phyloP scores from a whole-genome alignment of 352 stramenopile genomes.

The Globisporangium spinosum region DNA sequence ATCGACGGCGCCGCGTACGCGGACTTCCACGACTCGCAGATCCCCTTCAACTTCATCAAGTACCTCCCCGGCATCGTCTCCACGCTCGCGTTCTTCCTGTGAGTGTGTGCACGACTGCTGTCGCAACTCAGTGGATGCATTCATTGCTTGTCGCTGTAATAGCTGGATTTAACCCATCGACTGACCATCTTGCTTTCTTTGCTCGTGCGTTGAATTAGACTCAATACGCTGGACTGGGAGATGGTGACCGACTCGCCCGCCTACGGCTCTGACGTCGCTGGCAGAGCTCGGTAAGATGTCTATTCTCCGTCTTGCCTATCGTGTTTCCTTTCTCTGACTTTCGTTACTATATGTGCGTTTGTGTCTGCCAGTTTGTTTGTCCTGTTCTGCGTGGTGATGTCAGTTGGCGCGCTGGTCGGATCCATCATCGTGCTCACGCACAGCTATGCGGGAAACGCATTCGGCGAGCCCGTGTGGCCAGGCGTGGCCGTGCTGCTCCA shows the following conservation, averaged over 20 bases:
- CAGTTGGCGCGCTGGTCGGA: conserved; percentile 33
- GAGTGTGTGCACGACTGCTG: background rate
- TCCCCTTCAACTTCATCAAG: conserved; percentile 58
- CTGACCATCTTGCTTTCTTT: background rate
- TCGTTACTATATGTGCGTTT: background rate
- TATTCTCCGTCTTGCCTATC: background rate
- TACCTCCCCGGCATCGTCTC: conserved; percentile 54
- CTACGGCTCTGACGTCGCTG: conserved; percentile 47
- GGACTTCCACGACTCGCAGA: conserved; percentile 39
- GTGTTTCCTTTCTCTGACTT: background rate
- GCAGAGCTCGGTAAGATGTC: conserved; percentile 30
- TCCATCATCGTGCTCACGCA: conserved; percentile 60
- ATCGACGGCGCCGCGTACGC: conserved; percentile 48
- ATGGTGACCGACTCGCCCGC: conserved; percentile 49
- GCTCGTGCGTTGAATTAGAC: conserved; percentile 16
- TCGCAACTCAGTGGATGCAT: background rate
- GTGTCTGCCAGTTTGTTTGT: conserved; percentile 27
- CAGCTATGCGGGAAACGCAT: conserved; percentile 54
- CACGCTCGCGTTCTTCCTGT: conserved; percentile 60
- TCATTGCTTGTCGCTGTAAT: background rate
- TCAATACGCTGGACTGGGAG: conserved; percentile 65
- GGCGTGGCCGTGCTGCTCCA: conserved; percentile 57
- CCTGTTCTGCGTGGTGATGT: conserved; percentile 47
- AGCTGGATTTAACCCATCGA: background rate
- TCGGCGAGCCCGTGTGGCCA: conserved; percentile 53